Evolutionary conservation across 179 eudicot species (phyloP).

Genomic region (Beta macrorhiza): DNA sequence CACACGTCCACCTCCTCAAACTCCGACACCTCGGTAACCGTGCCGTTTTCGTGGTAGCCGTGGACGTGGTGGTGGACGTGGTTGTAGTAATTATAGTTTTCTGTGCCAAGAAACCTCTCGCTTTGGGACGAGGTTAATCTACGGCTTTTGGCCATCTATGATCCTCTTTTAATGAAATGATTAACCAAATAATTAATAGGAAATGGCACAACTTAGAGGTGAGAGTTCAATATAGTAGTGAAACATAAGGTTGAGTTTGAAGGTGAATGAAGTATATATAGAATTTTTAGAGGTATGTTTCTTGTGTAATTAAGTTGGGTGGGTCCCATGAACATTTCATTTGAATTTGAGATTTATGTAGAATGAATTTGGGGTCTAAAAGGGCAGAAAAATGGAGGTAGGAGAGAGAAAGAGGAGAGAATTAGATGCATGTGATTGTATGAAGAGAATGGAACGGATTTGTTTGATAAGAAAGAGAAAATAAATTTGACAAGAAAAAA

Average conservation of each 20-base stretch:
- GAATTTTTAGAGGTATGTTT: not conserved
- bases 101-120: conserved; percentile 38
- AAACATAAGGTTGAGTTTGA: conserved; percentile 24
- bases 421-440: conserved; percentile 28
- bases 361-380: conserved; percentile 13
- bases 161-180: not conserved
- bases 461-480: conserved; percentile 6
- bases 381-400: not conserved
- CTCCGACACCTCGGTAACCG: conserved; percentile 26
- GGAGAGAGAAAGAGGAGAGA: conserved; percentile 9
- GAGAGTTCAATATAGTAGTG: conserved; percentile 11
- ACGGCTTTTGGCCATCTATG: conserved; percentile 46
- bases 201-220: not conserved
- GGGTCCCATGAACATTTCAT: conserved; percentile 29
- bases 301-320: not conserved
- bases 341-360: conserved; percentile 29
- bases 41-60: not conserved
- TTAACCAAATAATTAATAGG: not conserved
- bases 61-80: conserved; percentile 8
- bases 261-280: conserved; percentile 31
- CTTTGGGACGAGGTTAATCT: conserved; percentile 37
- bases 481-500: not conserved
- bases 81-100: conserved; percentile 8
- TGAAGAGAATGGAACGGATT: conserved; percentile 33
- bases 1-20: conserved; percentile 42